These are phyloP conservation scores for Trichoderma cornu-damae DNA, from an alignment of 2,329 filamentous ascomycete species.

Conservation along the genomic window DNA sequence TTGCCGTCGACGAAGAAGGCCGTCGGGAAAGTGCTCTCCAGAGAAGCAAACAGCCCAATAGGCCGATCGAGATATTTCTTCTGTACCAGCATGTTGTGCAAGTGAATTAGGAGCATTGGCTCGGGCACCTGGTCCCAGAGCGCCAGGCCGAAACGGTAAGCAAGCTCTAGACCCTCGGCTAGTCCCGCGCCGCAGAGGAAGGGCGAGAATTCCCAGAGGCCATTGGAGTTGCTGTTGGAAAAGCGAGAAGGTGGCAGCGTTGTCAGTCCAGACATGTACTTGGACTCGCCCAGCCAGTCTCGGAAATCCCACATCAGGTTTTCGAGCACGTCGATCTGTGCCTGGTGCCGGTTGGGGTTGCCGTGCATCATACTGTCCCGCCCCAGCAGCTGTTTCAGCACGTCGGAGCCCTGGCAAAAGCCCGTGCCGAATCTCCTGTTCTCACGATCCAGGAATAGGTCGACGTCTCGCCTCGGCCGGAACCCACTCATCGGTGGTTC, in stretches of 20 bases:
- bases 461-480: slow-evolving; percentile 37
- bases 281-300: slow-evolving; percentile 21
- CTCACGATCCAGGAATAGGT: slow-evolving; percentile 40
- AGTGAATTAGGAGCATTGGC: slow-evolving; percentile 37
- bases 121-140: slow-evolving; percentile 40
- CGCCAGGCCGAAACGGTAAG: slow-evolving; percentile 32
- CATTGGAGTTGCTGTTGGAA: slow-evolving; percentile 37
- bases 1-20: slow-evolving; percentile 18
- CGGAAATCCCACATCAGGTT: slow-evolving; percentile 18
- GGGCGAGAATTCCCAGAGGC: slow-evolving; percentile 45
- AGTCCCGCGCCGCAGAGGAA: slow-evolving; percentile 45
- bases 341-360: not conserved
- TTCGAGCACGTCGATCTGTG: slow-evolving; percentile 8
- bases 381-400: slow-evolving; percentile 7
- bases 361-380: not conserved
- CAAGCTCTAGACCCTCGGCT: slow-evolving; percentile 40
- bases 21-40: slow-evolving; percentile 24
- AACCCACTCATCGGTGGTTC: slow-evolving; percentile 33
- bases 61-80: slow-evolving; percentile 35
- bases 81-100: slow-evolving; percentile 45
- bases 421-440: slow-evolving; percentile 24
- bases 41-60: slow-evolving; percentile 31
- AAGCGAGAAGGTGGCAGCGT: slow-evolving; percentile 41
- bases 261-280: slow-evolving; percentile 18
- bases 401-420: slow-evolving; percentile 7